These are phyloP conservation scores for Neonectria magnoliae DNA, from an alignment of 2,329 filamentous ascomycete species.

Conservation along the genomic window DNA sequence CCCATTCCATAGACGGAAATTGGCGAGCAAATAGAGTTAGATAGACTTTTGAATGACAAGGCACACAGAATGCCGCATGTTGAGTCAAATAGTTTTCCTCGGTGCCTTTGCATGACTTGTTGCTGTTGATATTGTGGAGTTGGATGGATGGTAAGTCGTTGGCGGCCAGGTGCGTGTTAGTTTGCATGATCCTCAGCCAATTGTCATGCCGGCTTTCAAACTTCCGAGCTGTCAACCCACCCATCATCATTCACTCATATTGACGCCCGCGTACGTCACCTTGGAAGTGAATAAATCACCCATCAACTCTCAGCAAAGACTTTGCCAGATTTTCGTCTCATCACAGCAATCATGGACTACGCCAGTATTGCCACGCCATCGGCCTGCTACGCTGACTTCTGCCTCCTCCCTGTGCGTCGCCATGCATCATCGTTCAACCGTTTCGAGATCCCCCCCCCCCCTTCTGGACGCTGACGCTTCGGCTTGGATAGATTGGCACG, in stretches of 20 bases:
- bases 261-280: conserved; percentile 5
- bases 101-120: not conserved
- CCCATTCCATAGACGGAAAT: conserved; percentile 2
- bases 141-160: conserved; percentile 33
- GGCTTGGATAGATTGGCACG: conserved; percentile 75
- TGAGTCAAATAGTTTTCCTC: not conserved
- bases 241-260: not conserved
- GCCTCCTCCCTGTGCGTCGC: conserved; percentile 78
- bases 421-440: not conserved
- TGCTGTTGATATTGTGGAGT: conserved; percentile 11
- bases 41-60: conserved; percentile 12
- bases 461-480: conserved; percentile 16
- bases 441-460: not conserved
- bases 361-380: conserved; percentile 70
- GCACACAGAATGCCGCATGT: conserved; percentile 16
- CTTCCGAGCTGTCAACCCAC: conserved; percentile 4
- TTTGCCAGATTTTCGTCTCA: not conserved
- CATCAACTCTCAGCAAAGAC: not conserved
- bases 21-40: not conserved
- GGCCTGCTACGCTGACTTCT: conserved; percentile 88
- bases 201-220: conserved; percentile 23
- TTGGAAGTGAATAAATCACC: not conserved
- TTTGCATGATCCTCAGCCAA: conserved; percentile 30
- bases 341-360: conserved; percentile 54
- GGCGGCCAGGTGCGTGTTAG: conserved; percentile 5